Conservation (phyloP, 176 grass and related monocot species). For the barley (Hordeum vulgare) region DNA sequence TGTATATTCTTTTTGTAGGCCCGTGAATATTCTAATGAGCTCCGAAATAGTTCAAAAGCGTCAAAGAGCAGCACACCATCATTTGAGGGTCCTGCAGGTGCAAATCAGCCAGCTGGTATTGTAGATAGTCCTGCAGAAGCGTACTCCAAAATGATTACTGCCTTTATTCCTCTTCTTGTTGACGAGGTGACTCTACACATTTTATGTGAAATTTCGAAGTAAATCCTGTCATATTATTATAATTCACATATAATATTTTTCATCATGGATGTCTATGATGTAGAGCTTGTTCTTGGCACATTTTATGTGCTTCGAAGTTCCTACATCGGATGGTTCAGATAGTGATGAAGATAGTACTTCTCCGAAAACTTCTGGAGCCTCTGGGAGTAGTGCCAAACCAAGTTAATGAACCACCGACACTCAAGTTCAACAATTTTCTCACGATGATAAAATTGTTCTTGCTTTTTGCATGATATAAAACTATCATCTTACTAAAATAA, state of each 20-base stretch:
- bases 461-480: conserved; percentile 7
- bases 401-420: conserved; percentile 19
- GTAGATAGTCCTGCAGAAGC: conserved; percentile 72
- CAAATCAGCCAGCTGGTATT: conserved; percentile 41
- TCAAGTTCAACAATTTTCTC: conserved; percentile 1
- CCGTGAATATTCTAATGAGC: conserved; percentile 85
- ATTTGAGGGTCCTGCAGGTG: conserved; percentile 60
- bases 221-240: background rate
- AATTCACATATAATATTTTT: background rate
- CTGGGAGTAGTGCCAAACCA: conserved; percentile 32
- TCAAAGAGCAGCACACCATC: conserved; percentile 57
- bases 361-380: conserved; percentile 17
- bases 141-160: conserved; percentile 83
- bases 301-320: conserved; percentile 97
- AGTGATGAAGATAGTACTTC: conserved; percentile 23
- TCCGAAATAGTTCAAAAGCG: conserved; percentile 61
- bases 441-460: background rate
- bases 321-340: conserved; percentile 33
- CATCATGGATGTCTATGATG: conserved; percentile 10
- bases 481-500: background rate
- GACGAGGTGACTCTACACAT: conserved; percentile 57
- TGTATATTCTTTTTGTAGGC: conserved; percentile 40
- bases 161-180: conserved; percentile 87
- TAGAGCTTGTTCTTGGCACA: conserved; percentile 94
- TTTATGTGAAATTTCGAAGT: conserved; percentile 14